phyloP scores from a whole-genome alignment of 2,329 filamentous ascomycete genomes.

The Knufia fluminis region DNA sequence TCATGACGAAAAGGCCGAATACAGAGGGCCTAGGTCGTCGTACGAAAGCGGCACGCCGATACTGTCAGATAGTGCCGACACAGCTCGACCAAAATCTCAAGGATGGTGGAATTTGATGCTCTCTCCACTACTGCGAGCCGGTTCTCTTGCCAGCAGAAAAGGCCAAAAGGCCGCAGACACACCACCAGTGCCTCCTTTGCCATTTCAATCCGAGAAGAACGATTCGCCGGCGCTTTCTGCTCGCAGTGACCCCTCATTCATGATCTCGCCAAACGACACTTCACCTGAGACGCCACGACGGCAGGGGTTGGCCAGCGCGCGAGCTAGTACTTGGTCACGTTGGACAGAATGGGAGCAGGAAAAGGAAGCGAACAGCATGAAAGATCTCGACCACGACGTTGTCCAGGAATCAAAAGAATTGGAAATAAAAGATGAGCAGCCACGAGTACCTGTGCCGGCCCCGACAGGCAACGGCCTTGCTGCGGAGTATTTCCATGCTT shows the following conservation, averaged over 20 bases:
- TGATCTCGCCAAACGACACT: constrained; percentile 24
- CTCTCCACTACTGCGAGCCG: constrained; percentile 34
- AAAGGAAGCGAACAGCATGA: constrained; percentile 8
- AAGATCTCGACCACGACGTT: neutral
- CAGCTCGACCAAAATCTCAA: constrained; percentile 34
- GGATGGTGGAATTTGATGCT: constrained; percentile 43
- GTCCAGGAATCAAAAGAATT: neutral
- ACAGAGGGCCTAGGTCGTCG: constrained; percentile 14
- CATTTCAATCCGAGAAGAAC: constrained; percentile 12
- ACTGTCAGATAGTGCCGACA: constrained; percentile 21
- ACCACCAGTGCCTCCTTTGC: constrained; percentile 26
- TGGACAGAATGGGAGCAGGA: constrained; percentile 22
- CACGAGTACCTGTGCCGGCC: constrained; percentile 11
- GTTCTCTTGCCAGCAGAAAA: constrained; percentile 27
- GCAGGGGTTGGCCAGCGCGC: constrained; percentile 17
- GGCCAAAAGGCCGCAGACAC: constrained; percentile 16
- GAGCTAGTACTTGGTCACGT: constrained; percentile 21
- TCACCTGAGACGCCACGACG: constrained; percentile 29
- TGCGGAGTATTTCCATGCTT: constrained; percentile 31
- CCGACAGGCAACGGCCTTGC: constrained; percentile 18
- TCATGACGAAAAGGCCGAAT: neutral
- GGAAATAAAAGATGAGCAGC: neutral
- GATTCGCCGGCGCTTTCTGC: constrained; percentile 9
- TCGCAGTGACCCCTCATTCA: constrained; percentile 26
- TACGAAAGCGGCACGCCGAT: constrained; percentile 27